Percentiles rank a stretch among this genome's conserved stretches.
These are phyloP conservation scores for Sarocladiaceae sp. DNA, from an alignment of 2,329 filamentous ascomycete genomes.

Conservation along the genomic window DNA sequence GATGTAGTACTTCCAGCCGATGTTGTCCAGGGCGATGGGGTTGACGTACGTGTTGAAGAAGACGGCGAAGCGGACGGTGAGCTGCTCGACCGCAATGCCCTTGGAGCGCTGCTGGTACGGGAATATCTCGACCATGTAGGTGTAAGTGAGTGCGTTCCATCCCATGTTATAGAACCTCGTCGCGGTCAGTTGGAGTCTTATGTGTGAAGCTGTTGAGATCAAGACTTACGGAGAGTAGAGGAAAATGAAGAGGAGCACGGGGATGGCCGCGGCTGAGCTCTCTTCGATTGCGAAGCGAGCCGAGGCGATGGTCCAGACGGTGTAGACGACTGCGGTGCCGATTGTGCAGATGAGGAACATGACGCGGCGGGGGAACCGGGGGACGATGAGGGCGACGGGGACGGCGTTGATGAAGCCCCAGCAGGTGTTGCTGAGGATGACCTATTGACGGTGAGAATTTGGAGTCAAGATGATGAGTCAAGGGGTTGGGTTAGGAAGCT, in stretches of 20 bases:
- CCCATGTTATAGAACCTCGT: conserved; percentile 44
- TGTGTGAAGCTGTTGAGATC: conserved; percentile 30
- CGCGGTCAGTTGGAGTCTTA: conserved; percentile 12
- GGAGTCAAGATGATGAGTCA: too few species aligned
- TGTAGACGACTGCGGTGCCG: conserved; percentile 23
- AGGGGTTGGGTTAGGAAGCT: conserved; percentile 17
- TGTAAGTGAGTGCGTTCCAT: conserved; percentile 41
- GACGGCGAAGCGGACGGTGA: conserved; percentile 14
- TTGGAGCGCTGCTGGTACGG: conserved; percentile 17
- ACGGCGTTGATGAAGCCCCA: conserved; percentile 36
- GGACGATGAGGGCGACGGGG: conserved; percentile 31
- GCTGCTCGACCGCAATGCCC: conserved; percentile 16
- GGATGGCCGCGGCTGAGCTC: conserved; percentile 19
- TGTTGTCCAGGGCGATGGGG: conserved; percentile 15
- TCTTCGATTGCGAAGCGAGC: conserved; percentile 22
- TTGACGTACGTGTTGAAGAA: conserved; percentile 18
- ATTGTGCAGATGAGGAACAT: conserved; percentile 21
- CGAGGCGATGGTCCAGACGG: conserved; percentile 24
- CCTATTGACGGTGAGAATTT: too few species aligned
- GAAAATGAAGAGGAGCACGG: conserved; percentile 26
- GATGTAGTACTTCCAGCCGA: conserved; percentile 15
- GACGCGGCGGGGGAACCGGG: conserved; percentile 28
- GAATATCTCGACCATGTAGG: conserved; percentile 18
- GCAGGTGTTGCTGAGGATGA: conserved; percentile 26
- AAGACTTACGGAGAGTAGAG: conserved; percentile 37